Conservation (phyloP, 2,329 filamentous ascomycete species). For the Chalaropsis ovoidea region DNA sequence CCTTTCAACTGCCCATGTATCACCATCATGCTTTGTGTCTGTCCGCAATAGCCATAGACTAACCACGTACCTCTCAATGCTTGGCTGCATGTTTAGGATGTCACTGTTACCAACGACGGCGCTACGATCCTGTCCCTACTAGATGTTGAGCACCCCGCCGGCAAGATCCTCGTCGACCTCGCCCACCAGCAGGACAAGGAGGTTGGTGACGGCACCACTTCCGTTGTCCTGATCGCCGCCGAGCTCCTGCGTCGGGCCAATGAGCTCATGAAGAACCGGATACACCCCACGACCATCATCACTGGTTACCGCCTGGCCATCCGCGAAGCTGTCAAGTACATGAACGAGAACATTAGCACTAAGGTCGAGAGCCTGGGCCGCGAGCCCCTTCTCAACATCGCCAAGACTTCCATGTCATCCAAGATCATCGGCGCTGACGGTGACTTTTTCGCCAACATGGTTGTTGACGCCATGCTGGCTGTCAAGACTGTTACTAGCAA, state of each 20-base stretch:
- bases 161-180: constrained; percentile 95
- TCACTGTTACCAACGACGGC: constrained; percentile 97
- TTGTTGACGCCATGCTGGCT: constrained; percentile 88
- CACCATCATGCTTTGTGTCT: background rate
- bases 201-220: constrained; percentile 95
- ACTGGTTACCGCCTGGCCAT: constrained; percentile 93
- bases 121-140: constrained; percentile 91
- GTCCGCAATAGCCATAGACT: background rate
- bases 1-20: constrained; percentile 25
- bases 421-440: constrained; percentile 96
- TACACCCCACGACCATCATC: constrained; percentile 98
- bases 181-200: constrained; percentile 99
- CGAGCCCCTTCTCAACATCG: constrained; percentile 86
- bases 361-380: constrained; percentile 87
- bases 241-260: constrained; percentile 89
- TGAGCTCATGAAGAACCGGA: constrained; percentile 98
- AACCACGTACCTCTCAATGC: constrained; percentile 21
- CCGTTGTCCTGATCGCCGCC: constrained; percentile 91
- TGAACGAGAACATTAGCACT: constrained; percentile 95
- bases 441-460: constrained; percentile 95
- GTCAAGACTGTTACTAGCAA: constrained; percentile 89
- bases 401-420: constrained; percentile 98
- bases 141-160: constrained; percentile 94
- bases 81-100: constrained; percentile 50
- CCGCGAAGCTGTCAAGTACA: constrained; percentile 93